phyloP scores from a whole-genome alignment of 257 asterid species.

The Hygrophila difformis region DNA sequence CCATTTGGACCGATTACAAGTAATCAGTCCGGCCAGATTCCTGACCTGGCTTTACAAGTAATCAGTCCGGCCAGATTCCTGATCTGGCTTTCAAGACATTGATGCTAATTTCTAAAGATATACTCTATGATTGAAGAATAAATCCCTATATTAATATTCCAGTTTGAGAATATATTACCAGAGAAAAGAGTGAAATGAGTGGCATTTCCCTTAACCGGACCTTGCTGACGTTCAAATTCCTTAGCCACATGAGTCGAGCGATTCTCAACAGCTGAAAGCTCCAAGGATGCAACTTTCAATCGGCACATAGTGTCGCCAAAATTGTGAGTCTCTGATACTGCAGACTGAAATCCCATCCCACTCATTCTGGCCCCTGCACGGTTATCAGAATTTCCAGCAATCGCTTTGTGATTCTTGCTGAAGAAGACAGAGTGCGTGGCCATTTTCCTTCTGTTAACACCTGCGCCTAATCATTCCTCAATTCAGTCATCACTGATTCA shows the following conservation, averaged over 20 bases:
- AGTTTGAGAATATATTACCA: slow-evolving; percentile 16
- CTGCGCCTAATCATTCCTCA: no score
- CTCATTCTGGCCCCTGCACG: no score
- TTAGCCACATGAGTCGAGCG: slow-evolving; percentile 2
- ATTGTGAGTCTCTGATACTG: no score
- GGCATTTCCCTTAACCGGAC: slow-evolving; percentile 11
- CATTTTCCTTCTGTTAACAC: background rate
- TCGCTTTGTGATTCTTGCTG: background rate
- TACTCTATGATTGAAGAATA: background rate
- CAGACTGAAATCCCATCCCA: no score
- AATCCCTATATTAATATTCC: background rate
- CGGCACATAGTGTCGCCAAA: slow-evolving; percentile 1
- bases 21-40: no score
- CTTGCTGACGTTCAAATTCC: slow-evolving; percentile 14
- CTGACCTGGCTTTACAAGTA: no score
- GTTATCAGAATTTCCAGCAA: background rate
- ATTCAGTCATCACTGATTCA: no score
- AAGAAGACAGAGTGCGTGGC: background rate
- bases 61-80: no score
- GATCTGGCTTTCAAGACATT: no score
- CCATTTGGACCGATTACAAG: no score
- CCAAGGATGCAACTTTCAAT: slow-evolving; percentile 27
- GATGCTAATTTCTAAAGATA: no score
- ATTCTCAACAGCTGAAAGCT: slow-evolving; percentile 15
- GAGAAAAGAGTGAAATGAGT: slow-evolving; percentile 31